Evolutionary conservation across 805 yeast species (phyloP), one percentile per base, ranked within the genome.

Genomic region (Candida golubevii): DNA sequence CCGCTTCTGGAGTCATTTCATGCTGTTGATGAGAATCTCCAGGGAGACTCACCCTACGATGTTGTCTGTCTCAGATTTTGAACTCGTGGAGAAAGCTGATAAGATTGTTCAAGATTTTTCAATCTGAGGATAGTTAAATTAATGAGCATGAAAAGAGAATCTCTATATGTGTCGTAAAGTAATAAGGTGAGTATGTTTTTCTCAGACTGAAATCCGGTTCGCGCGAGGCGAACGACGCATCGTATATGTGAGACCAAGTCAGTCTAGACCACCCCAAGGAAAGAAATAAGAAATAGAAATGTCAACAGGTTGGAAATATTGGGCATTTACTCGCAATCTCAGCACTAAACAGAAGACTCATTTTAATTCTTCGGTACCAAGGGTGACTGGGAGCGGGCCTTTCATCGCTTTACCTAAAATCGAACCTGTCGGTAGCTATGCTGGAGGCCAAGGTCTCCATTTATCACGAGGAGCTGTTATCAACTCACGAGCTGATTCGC

Each of bases 1-100:
- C 8, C 46, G 48, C 32, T 67, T 69, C 40, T 71, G 75, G 75
- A 42, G 48, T 15, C 45, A 60, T 39, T 71, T 71, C 50, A 56
- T 61, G 26, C 42, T 50, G 23, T 56, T 69, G 41, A 45, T 56
- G 11, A 53, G 56, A 38, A 54, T 62, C 14, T 53, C 58, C 26
- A 49, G 59, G 42, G 60, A 59, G n/a, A 49, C 50, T 12, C 71
- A 69, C 42, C 47, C 53, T 29, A n/a, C 46, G 1, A 41, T 70
- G 13, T 45, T 69, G 7, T 50, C 55, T 39, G 63, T 58, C 31
- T 52, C 44, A 5, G 62, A 57, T 44, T 50, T 49, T 30, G 46
- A 50, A 28, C 52, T 55, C 13, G 58, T 67, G 26, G 44, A 45
- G 9, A 61, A 50, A 12, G 58, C 74, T 14, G 67, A 67, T 48